phyloP scores from a whole-genome alignment of 495 filamentous ascomycete species.

The Aspergillus coremiiformis region DNA sequence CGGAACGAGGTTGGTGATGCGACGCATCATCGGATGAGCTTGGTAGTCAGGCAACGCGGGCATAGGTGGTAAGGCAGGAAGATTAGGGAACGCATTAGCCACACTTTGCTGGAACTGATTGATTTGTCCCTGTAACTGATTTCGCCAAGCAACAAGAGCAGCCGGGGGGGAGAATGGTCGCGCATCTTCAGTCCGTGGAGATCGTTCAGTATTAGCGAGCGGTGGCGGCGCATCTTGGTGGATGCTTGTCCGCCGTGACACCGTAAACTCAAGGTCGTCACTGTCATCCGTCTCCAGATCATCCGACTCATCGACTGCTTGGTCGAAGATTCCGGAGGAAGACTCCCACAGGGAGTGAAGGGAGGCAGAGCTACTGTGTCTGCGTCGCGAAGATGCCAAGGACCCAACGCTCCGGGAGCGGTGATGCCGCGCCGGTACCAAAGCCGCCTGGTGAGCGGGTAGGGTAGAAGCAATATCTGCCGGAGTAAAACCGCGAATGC shows the following conservation, averaged over 20 bases:
- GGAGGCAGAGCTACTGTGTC: conserved; percentile 59
- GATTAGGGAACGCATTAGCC: conserved; percentile 59
- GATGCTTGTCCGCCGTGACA: conserved; percentile 38
- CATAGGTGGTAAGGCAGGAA: conserved; percentile 53
- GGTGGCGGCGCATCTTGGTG: conserved; percentile 31
- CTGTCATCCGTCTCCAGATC: conserved; percentile 29
- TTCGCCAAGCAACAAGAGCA: conserved; percentile 64
- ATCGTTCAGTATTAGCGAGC: conserved; percentile 21
- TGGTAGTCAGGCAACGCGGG: conserved; percentile 66
- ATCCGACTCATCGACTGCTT: conserved; percentile 43
- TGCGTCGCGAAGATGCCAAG: conserved; percentile 45
- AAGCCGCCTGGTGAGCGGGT: conserved; percentile 48
- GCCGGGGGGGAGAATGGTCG: conserved; percentile 48
- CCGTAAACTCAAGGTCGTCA: conserved; percentile 37
- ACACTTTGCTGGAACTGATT: conserved; percentile 72
- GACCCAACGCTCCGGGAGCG: conserved; percentile 54
- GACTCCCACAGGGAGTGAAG: conserved; percentile 55
- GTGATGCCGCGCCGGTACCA: conserved; percentile 46
- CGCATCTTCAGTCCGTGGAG: conserved; percentile 23
- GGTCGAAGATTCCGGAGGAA: conserved; percentile 36
- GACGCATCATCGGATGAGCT: conserved; percentile 61
- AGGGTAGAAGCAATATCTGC: conserved; percentile 62
- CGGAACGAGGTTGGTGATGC: conserved; percentile 67
- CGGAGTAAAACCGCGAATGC: conserved; percentile 61
- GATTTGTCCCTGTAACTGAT: conserved; percentile 69